phyloP scores from a whole-genome alignment of 495 filamentous ascomycete genomes.

The Trichoderma parareesei region DNA sequence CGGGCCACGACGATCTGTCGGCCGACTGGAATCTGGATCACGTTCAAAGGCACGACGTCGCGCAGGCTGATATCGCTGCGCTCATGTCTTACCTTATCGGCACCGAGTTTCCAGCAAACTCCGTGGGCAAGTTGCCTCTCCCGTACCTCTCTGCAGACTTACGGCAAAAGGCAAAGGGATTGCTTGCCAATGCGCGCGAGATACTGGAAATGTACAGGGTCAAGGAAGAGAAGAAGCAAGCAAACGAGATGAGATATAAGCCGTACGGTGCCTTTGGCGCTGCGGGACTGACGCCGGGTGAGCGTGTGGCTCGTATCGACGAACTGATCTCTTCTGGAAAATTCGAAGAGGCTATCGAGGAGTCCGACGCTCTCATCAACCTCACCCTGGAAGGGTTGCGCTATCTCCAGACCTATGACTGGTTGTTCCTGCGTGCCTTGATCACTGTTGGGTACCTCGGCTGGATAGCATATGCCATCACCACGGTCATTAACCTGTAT shows the following conservation, averaged over 20 bases:
- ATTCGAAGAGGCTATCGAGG: conserved; percentile 66
- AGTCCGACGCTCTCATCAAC: conserved; percentile 67
- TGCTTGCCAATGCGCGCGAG: conserved; percentile 76
- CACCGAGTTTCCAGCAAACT: conserved; percentile 88
- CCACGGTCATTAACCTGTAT: conserved; percentile 83
- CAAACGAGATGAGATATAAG: conserved; percentile 63
- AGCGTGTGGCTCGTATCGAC: conserved; percentile 60
- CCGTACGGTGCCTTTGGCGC: conserved; percentile 59
- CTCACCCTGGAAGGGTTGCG: conserved; percentile 75
- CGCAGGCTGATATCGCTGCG: conserved; percentile 90
- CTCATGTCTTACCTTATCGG: conserved; percentile 96
- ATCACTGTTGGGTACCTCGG: conserved; percentile 91
- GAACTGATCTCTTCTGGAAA: conserved; percentile 55
- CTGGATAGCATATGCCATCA: conserved; percentile 93
- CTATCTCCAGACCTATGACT: conserved; percentile 92
- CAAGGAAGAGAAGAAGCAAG: conserved; percentile 81
- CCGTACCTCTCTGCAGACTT: conserved; percentile 64
- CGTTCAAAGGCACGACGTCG: conserved; percentile 79
- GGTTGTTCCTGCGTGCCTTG: conserved; percentile 92
- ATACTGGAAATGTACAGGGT: conserved; percentile 96
- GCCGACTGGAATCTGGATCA: conserved; percentile 77
- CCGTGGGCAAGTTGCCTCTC: conserved; percentile 87
- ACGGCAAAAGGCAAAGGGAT: conserved; percentile 74
- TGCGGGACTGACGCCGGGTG: conserved; percentile 53
- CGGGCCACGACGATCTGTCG: conserved; percentile 91